Base-by-base conservation (phyloP, 768 basidiomycete species). In the Serendipita vermifera region DNA sequence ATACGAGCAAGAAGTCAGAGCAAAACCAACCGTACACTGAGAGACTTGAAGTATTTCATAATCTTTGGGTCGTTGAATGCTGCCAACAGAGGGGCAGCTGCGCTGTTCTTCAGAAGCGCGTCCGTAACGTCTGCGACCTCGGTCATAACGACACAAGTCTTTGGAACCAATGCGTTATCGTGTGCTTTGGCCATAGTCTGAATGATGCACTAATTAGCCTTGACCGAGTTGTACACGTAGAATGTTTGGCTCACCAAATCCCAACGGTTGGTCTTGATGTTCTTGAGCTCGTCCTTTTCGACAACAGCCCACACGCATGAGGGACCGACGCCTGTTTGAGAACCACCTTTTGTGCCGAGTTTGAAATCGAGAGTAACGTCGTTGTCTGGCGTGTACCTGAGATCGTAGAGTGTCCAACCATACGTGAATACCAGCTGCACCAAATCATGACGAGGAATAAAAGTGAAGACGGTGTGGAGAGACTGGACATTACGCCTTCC, bases 121-220 rank as follows among this genome's bases (percentile, higher is more conserved):
- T 93, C 87, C 2, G 87, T 86, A 56, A 89, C 73, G 62, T 94
- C 92, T 7, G 86, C 86, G 61, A 80, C 87, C 71, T 96, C 92
- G 80, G 87, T 82, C 84, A 92, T 88, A 62, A 90, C 76, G 11
- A 81, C 78, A 40, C 84, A 71, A 17, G 74, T 70, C 0, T 76
- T 61, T 2, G 87, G 84, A 24, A 94, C 70, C 14, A 71, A 66
- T 2, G 76, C 48, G 60, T 78, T 77, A 58, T 91, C 90, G 11
- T 78, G 72, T 3, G 85, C 82, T 64, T 82, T 85, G 15, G 89
- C 83, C 68, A 92, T 90, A 0, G 85, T 86, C 89, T 91, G 65
- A 17, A 35, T 24, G 36, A 5, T 58, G 38, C 54, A 17, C 29
- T 51, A 38, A 7, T 48, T 31, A 61, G 36, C 57, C 39, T 51